phyloP scores from a whole-genome alignment of 768 basidiomycete genomes.

The Phylloporus arenicola region DNA sequence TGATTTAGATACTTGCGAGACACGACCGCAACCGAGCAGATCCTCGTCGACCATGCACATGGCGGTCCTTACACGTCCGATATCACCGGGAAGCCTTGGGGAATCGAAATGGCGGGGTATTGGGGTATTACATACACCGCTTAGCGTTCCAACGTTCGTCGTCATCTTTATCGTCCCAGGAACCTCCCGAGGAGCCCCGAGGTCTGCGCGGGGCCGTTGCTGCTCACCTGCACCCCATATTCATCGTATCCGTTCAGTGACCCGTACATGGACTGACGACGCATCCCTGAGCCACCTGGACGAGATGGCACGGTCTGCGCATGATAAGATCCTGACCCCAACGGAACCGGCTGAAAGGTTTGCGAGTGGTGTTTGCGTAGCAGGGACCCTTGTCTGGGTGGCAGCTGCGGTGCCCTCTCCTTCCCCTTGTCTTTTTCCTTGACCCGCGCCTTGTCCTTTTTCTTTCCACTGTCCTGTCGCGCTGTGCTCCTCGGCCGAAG shows the following conservation, averaged over 20 bases:
- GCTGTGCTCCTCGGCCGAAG: conserved; percentile 33
- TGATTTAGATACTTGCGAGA: too few relatives aligned
- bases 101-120: background rate
- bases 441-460: conserved; percentile 21
- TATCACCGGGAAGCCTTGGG: background rate
- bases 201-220: background rate
- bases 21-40: too few relatives aligned
- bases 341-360: conserved; percentile 14
- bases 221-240: background rate
- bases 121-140: background rate
- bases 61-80: too few relatives aligned
- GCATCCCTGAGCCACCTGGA: background rate
- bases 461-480: conserved; percentile 2
- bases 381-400: conserved; percentile 2
- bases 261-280: conserved; percentile 19
- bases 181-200: conserved; percentile 21
- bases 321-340: conserved; percentile 18
- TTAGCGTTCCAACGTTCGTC: too few relatives aligned
- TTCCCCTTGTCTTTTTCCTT: background rate
- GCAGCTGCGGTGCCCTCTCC: conserved; percentile 27
- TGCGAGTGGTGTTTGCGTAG: conserved; percentile 20
- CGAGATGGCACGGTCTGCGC: conserved; percentile 28
- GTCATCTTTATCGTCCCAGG: conserved; percentile 15
- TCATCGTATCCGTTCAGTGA: conserved; percentile 2
- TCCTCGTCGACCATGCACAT: too few relatives aligned